Evolutionary conservation across 1,139 yeast species (phyloP), one percentile per base, ranked within the genome.

Genomic region (Candida sp.): DNA sequence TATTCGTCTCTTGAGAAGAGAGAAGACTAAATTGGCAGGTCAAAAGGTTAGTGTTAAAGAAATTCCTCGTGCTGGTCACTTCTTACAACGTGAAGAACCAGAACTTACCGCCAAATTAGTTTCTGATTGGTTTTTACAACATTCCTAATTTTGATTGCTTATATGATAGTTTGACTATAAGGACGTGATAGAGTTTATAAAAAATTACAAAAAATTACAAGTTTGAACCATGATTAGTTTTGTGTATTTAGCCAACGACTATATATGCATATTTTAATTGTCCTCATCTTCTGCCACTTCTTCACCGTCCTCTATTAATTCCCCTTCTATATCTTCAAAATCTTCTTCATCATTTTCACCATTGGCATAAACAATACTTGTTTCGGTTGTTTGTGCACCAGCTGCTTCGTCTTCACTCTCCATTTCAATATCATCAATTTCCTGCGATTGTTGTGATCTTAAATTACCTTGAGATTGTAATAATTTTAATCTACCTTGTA

Each of bases 331-430:
- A 19, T 53, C 62, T 30, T 60, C 62, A 36, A 51, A 41, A 41
- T 62, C 68, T 42, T 67, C 72, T 45, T 68, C 73, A 44, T 72
- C 77, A 47, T 65, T 65, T 46, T 73, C 78, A n/a, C 77, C 77
- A 47, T 70, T 69, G 25, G 69, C 76, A 25, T 63, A 57, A 21
- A 71, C 51, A 22, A 58, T 48, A 40, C 56, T 55, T 38, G 55
- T 52, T 34, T 52, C 53, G 33, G 54, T 54, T 21, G 47, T 48
- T 54, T 22, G 49, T 32, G 11, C 6, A 32, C 34, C 34, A 2
- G 11, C 51, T 21, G 44, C 44, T 8, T 44, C 46, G 44, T 64
- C 55, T 52, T 60, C 61, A 49, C 66, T 55, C 47, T 66, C 52
- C 41, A 55, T 50, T 33, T 55, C 55, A 32, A 55, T 58, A 22